Evolutionary conservation across 2,329 filamentous ascomycete species (phyloP).

Genomic region (Blastomyces percursus): DNA sequence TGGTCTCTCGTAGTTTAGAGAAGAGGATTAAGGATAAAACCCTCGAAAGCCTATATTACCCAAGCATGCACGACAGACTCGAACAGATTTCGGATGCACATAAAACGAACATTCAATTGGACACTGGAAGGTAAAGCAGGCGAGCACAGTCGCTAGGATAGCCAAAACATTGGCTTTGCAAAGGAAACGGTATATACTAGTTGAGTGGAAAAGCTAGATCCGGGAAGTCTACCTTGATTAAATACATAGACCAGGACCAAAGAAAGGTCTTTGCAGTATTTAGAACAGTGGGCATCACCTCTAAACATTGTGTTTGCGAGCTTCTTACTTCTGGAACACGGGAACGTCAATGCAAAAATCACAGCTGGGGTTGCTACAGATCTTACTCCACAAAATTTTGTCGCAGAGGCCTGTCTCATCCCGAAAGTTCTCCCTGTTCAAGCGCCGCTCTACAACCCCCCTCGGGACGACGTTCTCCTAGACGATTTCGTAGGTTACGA

Average conservation of each 20-base stretch:
- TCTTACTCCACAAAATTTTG: conserved; percentile 28
- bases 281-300: conserved; percentile 27
- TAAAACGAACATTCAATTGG: conserved; percentile 16
- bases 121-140: conserved; percentile 7
- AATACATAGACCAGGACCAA: conserved; percentile 27
- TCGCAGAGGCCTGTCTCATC: conserved; percentile 23
- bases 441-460: background rate
- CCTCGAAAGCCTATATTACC: background rate
- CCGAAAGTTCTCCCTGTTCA: conserved; percentile 10
- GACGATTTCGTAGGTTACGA: conserved; percentile 6
- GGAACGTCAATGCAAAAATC: conserved; percentile 33
- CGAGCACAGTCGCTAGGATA: background rate
- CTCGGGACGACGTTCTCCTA: background rate
- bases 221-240: conserved; percentile 42
- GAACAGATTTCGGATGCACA: conserved; percentile 12
- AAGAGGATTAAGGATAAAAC: conserved; percentile 2
- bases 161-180: conserved; percentile 18
- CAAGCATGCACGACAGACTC: conserved; percentile 6
- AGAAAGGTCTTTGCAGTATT: conserved; percentile 17
- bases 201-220: conserved; percentile 38
- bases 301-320: conserved; percentile 22
- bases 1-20: background rate
- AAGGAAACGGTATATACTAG: conserved; percentile 23
- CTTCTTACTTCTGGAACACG: conserved; percentile 36
- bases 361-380: conserved; percentile 31